Base-by-base conservation (phyloP, 2,329 filamentous ascomycete species). In the Exophiala oligosperma region DNA sequence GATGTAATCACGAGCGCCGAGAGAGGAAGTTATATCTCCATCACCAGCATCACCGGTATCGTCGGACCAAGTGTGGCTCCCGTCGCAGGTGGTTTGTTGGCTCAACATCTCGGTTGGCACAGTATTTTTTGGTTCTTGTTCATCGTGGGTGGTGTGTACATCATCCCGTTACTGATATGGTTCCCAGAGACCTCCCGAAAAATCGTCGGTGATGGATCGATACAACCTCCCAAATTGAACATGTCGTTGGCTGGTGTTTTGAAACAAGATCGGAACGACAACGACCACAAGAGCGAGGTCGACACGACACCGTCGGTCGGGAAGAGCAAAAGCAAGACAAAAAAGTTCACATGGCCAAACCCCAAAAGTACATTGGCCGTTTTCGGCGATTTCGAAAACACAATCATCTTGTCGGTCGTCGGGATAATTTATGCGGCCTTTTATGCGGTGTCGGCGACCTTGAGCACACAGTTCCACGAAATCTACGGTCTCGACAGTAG, bases 51-150 rank as follows among this genome's bases (percentile, higher is more conserved):
- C 2, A 69, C 66, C 1, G 40, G 35, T n/a, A 68, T 70, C 9
- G 67, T 80, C 24, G 78, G 74, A 0, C 78, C 77, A 5, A 76
- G 77, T 0, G 59, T 83, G 5, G 79, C 77, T 0, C 81, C 82
- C 0, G 73, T 81, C 0, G 74, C 83, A 21, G 81, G 80, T 0
- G 81, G 80, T 5, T 66, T 76, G 0, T 60, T 83, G 0, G 71
- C 75, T 0, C 73, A 78, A 44, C 72, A 74, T 38, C 63, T 82
- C 0, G 80, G 80, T 0, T 84, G 80, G 80, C 69, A 74, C 40
- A 72, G 73, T 1, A 76, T 83, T 3, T 84, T 84, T 61, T 83
- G 79, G 79, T 79, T 82, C 54, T 70, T 84, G 5, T 69, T 77
- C 26, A 81, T 83, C n/a, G 71, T 78, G 41, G 69, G 74, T 0